Evolutionary conservation across 2,329 filamentous ascomycete genomes (phyloP), one percentile per base, ranked within the genome.

Genomic region (Huntiella moniliformis): DNA sequence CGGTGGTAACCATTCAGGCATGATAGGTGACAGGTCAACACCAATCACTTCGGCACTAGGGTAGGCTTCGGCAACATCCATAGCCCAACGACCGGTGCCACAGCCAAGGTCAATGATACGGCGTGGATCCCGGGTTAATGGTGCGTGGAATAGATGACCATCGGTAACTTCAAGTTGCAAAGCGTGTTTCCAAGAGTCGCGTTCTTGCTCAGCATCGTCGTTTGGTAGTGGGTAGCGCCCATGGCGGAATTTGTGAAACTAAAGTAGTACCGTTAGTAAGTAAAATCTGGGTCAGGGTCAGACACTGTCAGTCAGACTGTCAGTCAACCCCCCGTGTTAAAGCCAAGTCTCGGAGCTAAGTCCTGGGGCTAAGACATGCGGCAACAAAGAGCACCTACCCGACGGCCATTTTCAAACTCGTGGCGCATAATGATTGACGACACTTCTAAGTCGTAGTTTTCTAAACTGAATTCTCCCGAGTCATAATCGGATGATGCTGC

Each of bases 21-120:
- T 65, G 15, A 67, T 68, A 2, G 66, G 63, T 3, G 63, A 65
- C 13, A 67, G 51, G 44, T 68, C 63, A 18, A 60, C 63, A 38
- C 63, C 64, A 12, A 63, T 48, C 2, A 67, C 60, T 38, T 58
- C 59, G 4, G 64, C 58, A 34, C 56, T 55, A n/a, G 63, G 63
- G 45, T 61, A 65, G 16, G 56, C 51, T 51, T 67, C 64, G 42
- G 61, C 66, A 51, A 65, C 63, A 48, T 67, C 64, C 43, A 75
- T 67, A 1, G 70, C 70, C 71, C 71, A 74, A 4, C 52, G 53
- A 63, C 65, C 66, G 8, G 63, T 69, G 3, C 68, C 67, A 1
- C 68, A 71, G 11, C 68, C 68, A 6, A 70, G 56, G 38, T 69
- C 66, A 10, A 69, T 55, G 31, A 70, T 65, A 42, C 60, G 64